A percentile compares a stretch with the other conserved stretches of the same genome.
Conservation (phyloP, 495 filamentous ascomycete species). For the Physcia stellaris region DNA sequence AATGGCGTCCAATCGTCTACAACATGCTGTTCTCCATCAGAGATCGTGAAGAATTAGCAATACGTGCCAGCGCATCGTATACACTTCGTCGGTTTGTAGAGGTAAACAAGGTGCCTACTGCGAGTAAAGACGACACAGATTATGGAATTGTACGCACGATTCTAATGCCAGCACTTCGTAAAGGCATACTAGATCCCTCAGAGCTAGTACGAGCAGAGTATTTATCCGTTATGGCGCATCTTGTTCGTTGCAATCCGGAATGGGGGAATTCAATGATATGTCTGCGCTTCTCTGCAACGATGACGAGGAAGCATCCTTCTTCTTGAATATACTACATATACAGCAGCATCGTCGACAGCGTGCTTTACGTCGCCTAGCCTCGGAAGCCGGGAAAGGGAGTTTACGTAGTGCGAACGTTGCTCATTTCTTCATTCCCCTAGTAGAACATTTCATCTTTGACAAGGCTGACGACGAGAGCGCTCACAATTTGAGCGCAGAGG, state of each 20-base stretch:
- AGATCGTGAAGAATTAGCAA: conserved; percentile 76
- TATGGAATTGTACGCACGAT: conserved; percentile 42
- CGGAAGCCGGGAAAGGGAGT: conserved; percentile 43
- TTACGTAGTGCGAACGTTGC: conserved; percentile 64
- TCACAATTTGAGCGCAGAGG: conserved; percentile 73
- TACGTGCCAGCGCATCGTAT: conserved; percentile 73
- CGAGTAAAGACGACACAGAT: conserved; percentile 26
- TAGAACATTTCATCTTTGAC: conserved; percentile 89
- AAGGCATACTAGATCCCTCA: conserved; percentile 57
- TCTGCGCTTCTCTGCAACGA: conserved; percentile 54
- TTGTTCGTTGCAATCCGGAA: conserved; percentile 54
- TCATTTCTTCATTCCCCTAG: conserved; percentile 77
- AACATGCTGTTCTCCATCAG: conserved; percentile 84
- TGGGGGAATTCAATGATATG: conserved; percentile 66
- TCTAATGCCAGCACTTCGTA: conserved; percentile 62
- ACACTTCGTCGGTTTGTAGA: conserved; percentile 72
- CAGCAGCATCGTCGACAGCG: conserved; percentile 78
- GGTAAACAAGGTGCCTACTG: conserved; percentile 22
- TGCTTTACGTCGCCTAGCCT: conserved; percentile 63
- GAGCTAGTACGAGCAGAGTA: conserved; percentile 78
- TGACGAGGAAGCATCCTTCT: conserved; percentile 87
- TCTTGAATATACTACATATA: conserved; percentile 81
- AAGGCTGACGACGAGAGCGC: conserved; percentile 60
- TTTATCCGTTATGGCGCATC: conserved; percentile 58
- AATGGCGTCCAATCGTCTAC: conserved; percentile 83